These are phyloP conservation scores for Populus hybrid DNA, from an alignment of 441 rosid genomes.

Conservation along the genomic window DNA sequence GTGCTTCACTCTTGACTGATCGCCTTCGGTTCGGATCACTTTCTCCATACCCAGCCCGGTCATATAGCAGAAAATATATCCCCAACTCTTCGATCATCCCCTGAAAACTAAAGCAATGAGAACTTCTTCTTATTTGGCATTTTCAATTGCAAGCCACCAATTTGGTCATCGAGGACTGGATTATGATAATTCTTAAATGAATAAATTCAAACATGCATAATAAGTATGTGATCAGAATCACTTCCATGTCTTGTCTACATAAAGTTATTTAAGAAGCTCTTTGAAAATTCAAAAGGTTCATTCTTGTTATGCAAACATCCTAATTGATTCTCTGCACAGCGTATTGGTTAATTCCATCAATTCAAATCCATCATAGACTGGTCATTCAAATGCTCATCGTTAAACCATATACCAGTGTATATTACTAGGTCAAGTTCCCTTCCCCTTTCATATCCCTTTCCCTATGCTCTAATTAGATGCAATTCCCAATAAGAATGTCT, in stretches of 20 bases:
- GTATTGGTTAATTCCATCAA: neutral
- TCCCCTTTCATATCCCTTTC: neutral
- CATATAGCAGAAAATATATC: slow-evolving; percentile 54
- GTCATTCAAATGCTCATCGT: neutral
- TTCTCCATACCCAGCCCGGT: slow-evolving; percentile 82
- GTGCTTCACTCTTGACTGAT: slow-evolving; percentile 67
- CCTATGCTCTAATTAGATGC: neutral
- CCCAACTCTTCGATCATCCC: slow-evolving; percentile 62
- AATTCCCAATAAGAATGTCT: slow-evolving; percentile 3
- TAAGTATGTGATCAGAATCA: neutral
- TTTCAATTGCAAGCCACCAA: slow-evolving; percentile 5
- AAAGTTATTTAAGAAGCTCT: neutral
- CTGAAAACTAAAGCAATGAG: slow-evolving; percentile 46
- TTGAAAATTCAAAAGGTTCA: neutral
- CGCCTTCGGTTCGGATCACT: slow-evolving; percentile 69
- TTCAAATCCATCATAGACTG: neutral
- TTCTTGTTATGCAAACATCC: neutral
- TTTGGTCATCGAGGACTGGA: slow-evolving; percentile 2
- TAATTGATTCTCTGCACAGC: neutral
- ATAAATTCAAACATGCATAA: neutral
- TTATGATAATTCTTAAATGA: neutral
- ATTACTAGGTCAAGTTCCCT: neutral
- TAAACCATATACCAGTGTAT: neutral
- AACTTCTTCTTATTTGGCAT: slow-evolving; percentile 15
- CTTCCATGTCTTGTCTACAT: neutral